Conservation (phyloP, 305 asterid genomes). For the Fraxinus paxiana region DNA sequence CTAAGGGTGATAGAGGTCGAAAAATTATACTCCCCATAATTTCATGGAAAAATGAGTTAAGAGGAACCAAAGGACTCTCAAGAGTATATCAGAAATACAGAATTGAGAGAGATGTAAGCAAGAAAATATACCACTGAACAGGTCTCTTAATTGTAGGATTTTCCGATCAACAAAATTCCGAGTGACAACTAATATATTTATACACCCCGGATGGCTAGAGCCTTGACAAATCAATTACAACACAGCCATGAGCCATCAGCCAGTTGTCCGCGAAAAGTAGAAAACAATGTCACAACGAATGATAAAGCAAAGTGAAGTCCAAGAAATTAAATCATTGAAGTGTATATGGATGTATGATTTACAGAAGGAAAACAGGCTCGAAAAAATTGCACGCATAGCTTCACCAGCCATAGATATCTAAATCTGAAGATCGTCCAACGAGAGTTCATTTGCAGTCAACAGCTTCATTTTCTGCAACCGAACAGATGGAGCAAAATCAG, state of each 20-base stretch:
- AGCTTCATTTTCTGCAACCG: conserved; percentile 51
- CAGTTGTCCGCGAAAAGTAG: conserved; percentile 17
- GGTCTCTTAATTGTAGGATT: neutral
- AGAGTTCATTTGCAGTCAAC: conserved; percentile 44
- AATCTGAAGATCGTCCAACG: conserved; percentile 60
- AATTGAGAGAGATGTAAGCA: too few relatives aligned
- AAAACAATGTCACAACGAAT: conserved; percentile 2
- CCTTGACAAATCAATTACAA: conserved; percentile 28
- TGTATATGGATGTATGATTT: conserved; percentile 10
- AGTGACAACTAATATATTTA: conserved; percentile 14
- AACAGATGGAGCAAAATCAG: neutral
- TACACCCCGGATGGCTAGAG: conserved; percentile 20
- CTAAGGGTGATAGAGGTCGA: neutral
- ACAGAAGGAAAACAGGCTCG: conserved; percentile 15
- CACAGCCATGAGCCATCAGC: conserved; percentile 22
- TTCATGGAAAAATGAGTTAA: neutral
- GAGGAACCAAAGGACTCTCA: neutral
- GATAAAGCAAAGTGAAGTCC: conserved; percentile 16
- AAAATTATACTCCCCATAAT: neutral
- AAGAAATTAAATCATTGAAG: neutral
- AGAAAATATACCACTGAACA: neutral
- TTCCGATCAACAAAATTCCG: neutral
- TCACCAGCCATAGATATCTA: conserved; percentile 24
- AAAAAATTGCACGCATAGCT: conserved; percentile 22
- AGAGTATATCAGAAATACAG: too few relatives aligned